phyloP scores from a whole-genome alignment of 805 yeast genomes.

The Nakazawaea ambrosiae region DNA sequence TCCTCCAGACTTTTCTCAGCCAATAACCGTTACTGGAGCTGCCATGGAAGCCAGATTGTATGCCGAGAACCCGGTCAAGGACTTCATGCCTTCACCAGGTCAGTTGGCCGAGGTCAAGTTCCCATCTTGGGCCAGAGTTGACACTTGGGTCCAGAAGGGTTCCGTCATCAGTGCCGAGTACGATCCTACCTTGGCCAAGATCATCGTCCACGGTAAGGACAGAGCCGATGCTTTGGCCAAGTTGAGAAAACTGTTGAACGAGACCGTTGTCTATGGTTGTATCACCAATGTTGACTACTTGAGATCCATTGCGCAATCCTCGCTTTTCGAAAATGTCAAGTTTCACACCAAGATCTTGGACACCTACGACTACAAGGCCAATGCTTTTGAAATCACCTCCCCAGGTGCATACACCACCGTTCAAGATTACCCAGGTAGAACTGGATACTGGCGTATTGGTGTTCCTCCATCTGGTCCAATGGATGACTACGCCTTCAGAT shows the following conservation, averaged over 20 bases:
- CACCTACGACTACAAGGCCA: conserved; percentile 68
- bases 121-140: conserved; percentile 90
- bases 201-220: conserved; percentile 88
- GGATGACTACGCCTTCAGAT: conserved; percentile 87
- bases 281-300: conserved; percentile 86
- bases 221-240: conserved; percentile 78
- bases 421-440: conserved; percentile 93
- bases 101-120: conserved; percentile 78
- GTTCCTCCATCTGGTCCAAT: conserved; percentile 99
- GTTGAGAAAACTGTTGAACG: conserved; percentile 73
- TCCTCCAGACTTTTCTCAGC: conserved; percentile 69
- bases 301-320: conserved; percentile 74
- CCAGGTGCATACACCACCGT: conserved; percentile 97
- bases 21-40: conserved; percentile 67
- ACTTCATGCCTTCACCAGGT: conserved; percentile 95
- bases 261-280: conserved; percentile 85
- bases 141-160: conserved; percentile 90
- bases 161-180: conserved; percentile 85
- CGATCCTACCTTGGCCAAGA: conserved; percentile 94
- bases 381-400: conserved; percentile 73
- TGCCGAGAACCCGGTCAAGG: conserved; percentile 96
- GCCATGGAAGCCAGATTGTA: conserved; percentile 95
- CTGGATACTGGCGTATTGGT: conserved; percentile 83
- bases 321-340: conserved; percentile 76
- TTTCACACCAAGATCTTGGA: conserved; percentile 88